Evolutionary conservation across 2,329 filamentous ascomycete species (phyloP).

Genomic region (Cercospora janseana): DNA sequence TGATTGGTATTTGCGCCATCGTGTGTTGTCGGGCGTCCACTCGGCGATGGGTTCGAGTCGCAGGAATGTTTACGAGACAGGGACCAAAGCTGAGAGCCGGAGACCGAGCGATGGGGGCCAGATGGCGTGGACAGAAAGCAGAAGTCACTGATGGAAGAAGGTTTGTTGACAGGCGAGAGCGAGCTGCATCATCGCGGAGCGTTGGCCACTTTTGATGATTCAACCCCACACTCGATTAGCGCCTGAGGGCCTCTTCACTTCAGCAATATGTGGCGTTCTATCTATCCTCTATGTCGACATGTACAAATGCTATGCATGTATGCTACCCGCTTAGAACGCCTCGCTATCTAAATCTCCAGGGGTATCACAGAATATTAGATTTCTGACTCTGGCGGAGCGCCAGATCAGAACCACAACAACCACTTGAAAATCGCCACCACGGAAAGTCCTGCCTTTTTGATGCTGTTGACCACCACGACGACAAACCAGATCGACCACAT

Average conservation of each 20-base stretch:
- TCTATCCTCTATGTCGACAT: too few species aligned
- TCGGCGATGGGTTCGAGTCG: neutral
- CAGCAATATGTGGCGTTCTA: too few species aligned
- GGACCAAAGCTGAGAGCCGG: neutral
- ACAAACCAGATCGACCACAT: slow-evolving; percentile 96
- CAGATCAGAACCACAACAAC: slow-evolving; percentile 73
- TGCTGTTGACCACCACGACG: slow-evolving; percentile 70
- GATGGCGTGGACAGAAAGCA: neutral
- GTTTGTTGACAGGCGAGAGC: slow-evolving; percentile 6
- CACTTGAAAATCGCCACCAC: slow-evolving; percentile 64
- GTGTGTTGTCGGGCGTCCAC: neutral
- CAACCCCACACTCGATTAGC: neutral
- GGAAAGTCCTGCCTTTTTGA: slow-evolving; percentile 62
- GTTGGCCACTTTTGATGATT: neutral
- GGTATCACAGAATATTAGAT: slow-evolving; percentile 20
- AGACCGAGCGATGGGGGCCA: neutral
- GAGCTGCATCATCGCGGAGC: slow-evolving; percentile 5
- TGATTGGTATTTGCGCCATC: slow-evolving; percentile 49
- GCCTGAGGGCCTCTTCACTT: neutral
- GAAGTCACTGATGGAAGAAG: slow-evolving; percentile 4
- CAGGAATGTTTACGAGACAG: neutral
- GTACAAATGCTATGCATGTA: neutral
- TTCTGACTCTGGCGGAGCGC: neutral
- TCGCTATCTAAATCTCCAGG: slow-evolving; percentile 11
- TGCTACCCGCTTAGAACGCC: neutral